Percentiles rank a stretch among this genome's conserved stretches.
These are phyloP conservation scores for Colletotrichum sp. DNA, from an alignment of 2,329 filamentous ascomycete species.

Conservation along the genomic window DNA sequence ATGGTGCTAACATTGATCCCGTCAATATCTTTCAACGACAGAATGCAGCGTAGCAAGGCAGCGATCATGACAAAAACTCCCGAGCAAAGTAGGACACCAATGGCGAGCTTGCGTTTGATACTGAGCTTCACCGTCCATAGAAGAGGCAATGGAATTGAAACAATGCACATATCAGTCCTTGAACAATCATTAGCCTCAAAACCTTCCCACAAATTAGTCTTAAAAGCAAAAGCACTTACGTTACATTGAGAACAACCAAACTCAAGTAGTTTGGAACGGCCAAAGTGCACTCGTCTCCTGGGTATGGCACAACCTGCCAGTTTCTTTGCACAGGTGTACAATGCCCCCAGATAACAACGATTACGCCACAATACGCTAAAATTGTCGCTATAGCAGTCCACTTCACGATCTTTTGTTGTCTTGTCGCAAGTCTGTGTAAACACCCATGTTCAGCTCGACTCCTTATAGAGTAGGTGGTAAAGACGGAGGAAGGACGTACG, in stretches of 20 bases:
- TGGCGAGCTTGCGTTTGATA: constrained; percentile 40
- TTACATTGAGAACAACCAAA: constrained; percentile 40
- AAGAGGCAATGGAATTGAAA: constrained; percentile 45
- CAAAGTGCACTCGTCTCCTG: constrained; percentile 42
- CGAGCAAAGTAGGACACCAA: constrained; percentile 44
- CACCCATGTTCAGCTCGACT: background rate
- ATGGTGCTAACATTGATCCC: constrained; percentile 43
- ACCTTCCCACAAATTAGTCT: background rate
- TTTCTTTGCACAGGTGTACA: constrained; percentile 41
- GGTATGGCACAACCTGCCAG: constrained; percentile 46
- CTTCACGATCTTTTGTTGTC: constrained; percentile 41
- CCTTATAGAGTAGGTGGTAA: background rate
- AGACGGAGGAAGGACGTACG: constrained; percentile 32
- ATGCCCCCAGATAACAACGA: constrained; percentile 38
- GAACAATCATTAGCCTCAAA: background rate
- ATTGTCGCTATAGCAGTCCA: constrained; percentile 33
- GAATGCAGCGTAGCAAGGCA: constrained; percentile 44
- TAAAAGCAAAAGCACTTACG: constrained; percentile 25
- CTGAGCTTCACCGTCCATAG: constrained; percentile 43
- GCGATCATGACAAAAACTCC: constrained; percentile 49
- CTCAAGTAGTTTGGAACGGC: constrained; percentile 41
- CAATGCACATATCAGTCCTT: constrained; percentile 44
- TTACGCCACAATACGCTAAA: constrained; percentile 35
- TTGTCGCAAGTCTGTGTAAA: constrained; percentile 35
- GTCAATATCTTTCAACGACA: constrained; percentile 39